Evolutionary conservation across 441 rosid genomes (phyloP).

Genomic region (Kokia cookei): DNA sequence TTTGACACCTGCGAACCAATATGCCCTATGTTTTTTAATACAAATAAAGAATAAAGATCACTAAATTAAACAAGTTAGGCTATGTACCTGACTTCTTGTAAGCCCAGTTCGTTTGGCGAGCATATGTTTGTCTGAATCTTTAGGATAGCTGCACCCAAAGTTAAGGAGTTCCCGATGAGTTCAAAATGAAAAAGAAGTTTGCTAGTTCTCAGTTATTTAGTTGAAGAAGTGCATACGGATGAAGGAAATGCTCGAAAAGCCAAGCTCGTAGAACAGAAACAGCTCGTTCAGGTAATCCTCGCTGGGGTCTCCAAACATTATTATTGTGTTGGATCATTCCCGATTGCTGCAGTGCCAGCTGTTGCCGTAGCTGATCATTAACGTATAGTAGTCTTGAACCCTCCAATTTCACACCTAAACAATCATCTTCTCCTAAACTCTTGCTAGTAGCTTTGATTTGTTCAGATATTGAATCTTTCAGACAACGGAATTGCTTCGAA

Average conservation of each 20-base stretch:
- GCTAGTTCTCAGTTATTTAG: background rate
- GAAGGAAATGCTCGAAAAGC: slow-evolving; percentile 85
- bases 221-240: slow-evolving; percentile 38
- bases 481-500: slow-evolving; percentile 59
- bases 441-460: slow-evolving; percentile 50
- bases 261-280: slow-evolving; percentile 75
- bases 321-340: slow-evolving; percentile 36
- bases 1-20: slow-evolving; percentile 41
- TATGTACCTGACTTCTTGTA: slow-evolving; percentile 28
- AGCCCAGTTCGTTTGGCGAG: slow-evolving; percentile 80
- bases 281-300: slow-evolving; percentile 72
- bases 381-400: slow-evolving; percentile 35
- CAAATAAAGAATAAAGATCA: too few relatives aligned
- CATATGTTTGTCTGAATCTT: slow-evolving; percentile 62
- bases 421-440: slow-evolving; percentile 49
- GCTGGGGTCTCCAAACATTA: slow-evolving; percentile 65
- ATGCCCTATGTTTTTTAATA: too few relatives aligned
- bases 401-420: slow-evolving; percentile 32
- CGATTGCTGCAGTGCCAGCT: slow-evolving; percentile 28
- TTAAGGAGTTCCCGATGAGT: background rate
- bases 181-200: too few relatives aligned
- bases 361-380: slow-evolving; percentile 47
- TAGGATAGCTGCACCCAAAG: slow-evolving; percentile 50
- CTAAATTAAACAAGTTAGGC: too few relatives aligned
- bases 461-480: slow-evolving; percentile 50